Base-by-base conservation (phyloP, 495 filamentous ascomycete genomes). In the Podospora comata region DNA sequence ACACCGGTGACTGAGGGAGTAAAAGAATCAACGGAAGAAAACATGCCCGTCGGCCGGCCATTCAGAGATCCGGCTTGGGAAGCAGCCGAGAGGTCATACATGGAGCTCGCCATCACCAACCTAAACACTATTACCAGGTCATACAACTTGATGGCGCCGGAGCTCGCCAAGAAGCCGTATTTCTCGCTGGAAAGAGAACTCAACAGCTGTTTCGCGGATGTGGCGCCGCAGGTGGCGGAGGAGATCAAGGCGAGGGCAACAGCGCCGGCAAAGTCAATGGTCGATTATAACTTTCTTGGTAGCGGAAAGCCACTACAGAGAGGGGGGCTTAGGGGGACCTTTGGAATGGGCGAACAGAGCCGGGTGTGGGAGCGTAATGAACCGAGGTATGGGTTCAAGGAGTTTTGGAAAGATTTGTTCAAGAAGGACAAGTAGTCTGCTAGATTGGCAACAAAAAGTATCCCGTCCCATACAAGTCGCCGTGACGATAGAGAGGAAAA, bases 131-230 rank as follows among this genome's bases (percentile, higher is more conserved):
- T 94, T 19, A 89, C 94, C 16, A 87, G 95, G 20, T 90, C 91
- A 6, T 99, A 99, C 81, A 99, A 99, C 69, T 87, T 99, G 0
- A 92, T 95, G 86, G 95, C 95, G 0, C 95, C 95, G 0, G 88
- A 91, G 34, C 85, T 96, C 0, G 94, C 94, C 15, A 95, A 94
- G 76, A 98, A 98, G 79, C 92, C 95, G 1, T 98, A 98, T 72
- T 91, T 92, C 75, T 88, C 83, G 27, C 86, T 98, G 2, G 88
- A 92, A 30, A 89, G 95, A 48, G 95, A 99, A 75, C 81, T 99
- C 13, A 84, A 82, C 26, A 82, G 84, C 9, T 96, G 92, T 73
- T 99, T 88, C 75, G 90, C 91, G 0, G 93, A 97, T 65, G 87
- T 96, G 3, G 95, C 95, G 1, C 92, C 93, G 0, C 77, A 80